These are phyloP conservation scores for Starmerella roubikii DNA, from an alignment of 805 yeast species.

Conservation along the genomic window DNA sequence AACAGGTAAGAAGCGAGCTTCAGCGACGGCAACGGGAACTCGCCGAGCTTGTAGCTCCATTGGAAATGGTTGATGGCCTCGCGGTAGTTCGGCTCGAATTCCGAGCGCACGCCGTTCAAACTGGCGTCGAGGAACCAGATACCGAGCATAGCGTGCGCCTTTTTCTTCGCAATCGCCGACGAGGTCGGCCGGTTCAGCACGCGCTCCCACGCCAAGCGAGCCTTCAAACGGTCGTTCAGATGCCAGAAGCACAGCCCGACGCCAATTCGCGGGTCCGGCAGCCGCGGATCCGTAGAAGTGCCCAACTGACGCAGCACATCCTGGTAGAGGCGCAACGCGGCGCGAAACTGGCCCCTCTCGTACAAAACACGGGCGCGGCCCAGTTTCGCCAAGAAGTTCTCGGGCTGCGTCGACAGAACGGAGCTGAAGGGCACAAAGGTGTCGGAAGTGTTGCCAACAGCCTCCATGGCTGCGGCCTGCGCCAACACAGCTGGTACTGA, in stretches of 20 bases:
- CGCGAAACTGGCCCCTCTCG: constrained; percentile 54
- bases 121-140: constrained; percentile 56
- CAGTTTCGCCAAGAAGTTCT: constrained; percentile 61
- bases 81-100: constrained; percentile 47
- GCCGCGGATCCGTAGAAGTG: neutral
- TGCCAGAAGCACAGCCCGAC: constrained; percentile 91
- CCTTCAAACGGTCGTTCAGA: constrained; percentile 63
- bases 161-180: constrained; percentile 27
- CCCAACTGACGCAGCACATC: constrained; percentile 44
- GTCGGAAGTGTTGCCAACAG: constrained; percentile 49
- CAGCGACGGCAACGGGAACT: constrained; percentile 44
- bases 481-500: constrained; percentile 44
- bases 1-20: constrained; percentile 58
- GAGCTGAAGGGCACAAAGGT: constrained; percentile 59
- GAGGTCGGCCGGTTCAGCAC: constrained; percentile 39
- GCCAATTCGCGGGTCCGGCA: constrained; percentile 56
- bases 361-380: constrained; percentile 76
- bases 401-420: constrained; percentile 35
- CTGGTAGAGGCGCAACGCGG: constrained; percentile 73
- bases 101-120: constrained; percentile 39
- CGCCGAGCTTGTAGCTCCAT: constrained; percentile 30
- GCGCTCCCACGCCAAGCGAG: constrained; percentile 71
- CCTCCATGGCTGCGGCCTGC: constrained; percentile 49
- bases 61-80: constrained; percentile 39
- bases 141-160: constrained; percentile 52